Evolutionary conservation across 179 eudicot genomes (phyloP), one percentile per base, ranked within the genome.

Genomic region (Beta lomatogona): DNA sequence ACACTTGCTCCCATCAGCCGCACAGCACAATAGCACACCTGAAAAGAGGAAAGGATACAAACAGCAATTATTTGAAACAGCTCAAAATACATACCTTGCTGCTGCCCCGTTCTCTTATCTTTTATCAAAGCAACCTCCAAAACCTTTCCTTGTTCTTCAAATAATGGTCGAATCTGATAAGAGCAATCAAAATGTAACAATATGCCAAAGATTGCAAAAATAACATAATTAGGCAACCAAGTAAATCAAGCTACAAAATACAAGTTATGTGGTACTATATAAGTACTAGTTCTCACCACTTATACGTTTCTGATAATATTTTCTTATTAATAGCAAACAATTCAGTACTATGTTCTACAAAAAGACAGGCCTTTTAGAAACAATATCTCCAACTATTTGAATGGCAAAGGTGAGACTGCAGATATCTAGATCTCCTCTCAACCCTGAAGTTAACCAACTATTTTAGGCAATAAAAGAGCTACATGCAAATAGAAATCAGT

Each of bases 121-220:
- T 89, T 96, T 81, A 96, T 96, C 76, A 96, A 82, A 86, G 96
- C 97, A 88, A 96, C 97, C 89, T 96, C 99, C 78, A 96, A 60
- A 76, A 96, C 99, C 60, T 84, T 88, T 77, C 99, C 99, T 82
- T 94, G 97, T 67, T 93, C 89, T 77, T 91, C 98, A 90, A 96
- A 96, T 83, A 90, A 77, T 11, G 98, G 98, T 52, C 94, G 97
- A 70, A 96, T 88, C 99, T 96, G 89, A 65, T 72, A 70, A 54
- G 50, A 79, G 36, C 15, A 36, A 73, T 21, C 54, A 44, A 14
- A 15, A 71, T 19, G 16, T 13, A 64, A 46, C 41, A 36, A 71
- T 19, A 60, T 19, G 63, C 45, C 45, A 25, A 72, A 54, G 4
- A 55, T n/a, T 67, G 59, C 63, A 81, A 73, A 67, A 15, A 16